Conservation (phyloP, 331 rosid genomes). For the Quercus tomentella region DNA sequence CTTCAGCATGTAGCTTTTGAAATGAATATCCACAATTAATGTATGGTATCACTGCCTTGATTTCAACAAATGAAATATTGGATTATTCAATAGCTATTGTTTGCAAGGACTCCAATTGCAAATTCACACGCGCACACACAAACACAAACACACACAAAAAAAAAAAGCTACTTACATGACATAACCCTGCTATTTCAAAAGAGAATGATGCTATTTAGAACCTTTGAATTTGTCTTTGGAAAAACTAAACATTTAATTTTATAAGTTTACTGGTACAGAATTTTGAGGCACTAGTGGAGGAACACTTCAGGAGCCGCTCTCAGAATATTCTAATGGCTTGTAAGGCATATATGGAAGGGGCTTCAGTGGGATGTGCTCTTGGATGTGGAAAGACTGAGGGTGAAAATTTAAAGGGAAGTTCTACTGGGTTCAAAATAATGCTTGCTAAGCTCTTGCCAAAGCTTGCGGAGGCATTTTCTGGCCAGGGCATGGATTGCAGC, state of each 20-base stretch:
- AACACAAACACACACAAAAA: no score
- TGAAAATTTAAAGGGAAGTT: slow-evolving; percentile 51
- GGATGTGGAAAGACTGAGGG: slow-evolving; percentile 29
- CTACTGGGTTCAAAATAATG: slow-evolving; percentile 89
- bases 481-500: slow-evolving; percentile 71
- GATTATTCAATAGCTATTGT: neutral
- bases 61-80: neutral
- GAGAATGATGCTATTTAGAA: neutral
- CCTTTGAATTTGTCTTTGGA: neutral
- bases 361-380: slow-evolving; percentile 57
- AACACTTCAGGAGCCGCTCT: slow-evolving; percentile 59
- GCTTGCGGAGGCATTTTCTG: slow-evolving; percentile 72
- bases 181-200: neutral
- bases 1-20: neutral
- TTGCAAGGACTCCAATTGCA: neutral
- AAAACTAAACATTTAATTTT: slow-evolving; percentile 2
- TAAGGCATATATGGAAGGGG: slow-evolving; percentile 75
- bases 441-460: slow-evolving; percentile 78
- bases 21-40: neutral
- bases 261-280: slow-evolving; percentile 50
- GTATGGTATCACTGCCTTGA: neutral
- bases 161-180: neutral
- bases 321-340: slow-evolving; percentile 61
- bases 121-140: neutral
- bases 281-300: slow-evolving; percentile 75